Evolutionary conservation across 176 grass and related monocot genomes (phyloP).

Genomic region (Oryza coarctata): DNA sequence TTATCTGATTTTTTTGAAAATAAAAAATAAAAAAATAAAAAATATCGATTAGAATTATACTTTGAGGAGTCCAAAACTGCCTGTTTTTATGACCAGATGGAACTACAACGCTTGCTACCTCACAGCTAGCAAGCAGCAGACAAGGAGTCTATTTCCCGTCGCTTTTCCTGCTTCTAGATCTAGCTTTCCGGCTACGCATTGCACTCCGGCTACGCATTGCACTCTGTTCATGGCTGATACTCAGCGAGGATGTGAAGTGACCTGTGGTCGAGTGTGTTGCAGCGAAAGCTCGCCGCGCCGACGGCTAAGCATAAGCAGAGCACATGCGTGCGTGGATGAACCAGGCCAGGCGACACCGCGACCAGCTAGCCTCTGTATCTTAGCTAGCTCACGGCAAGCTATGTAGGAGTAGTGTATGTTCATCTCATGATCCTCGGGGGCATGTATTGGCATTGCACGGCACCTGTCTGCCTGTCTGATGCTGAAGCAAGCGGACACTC

Average conservation of each 20-base stretch:
- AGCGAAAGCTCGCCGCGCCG: neutral
- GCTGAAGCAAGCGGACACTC: too few relatives aligned
- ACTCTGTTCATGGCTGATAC: neutral
- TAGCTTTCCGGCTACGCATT: neutral
- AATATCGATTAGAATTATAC: too few relatives aligned
- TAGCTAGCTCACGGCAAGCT: neutral
- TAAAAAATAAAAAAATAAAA: too few relatives aligned
- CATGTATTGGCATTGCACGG: too few relatives aligned
- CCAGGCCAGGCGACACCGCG: neutral
- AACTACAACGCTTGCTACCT: neutral
- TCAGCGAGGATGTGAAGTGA: neutral
- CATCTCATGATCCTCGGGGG: neutral
- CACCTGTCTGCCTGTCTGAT: neutral
- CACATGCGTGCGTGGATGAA: neutral
- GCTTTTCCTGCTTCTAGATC: neutral
- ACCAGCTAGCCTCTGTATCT: neutral
- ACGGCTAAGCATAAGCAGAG: constrained; percentile 7
- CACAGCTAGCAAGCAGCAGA: neutral
- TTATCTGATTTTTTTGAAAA: too few relatives aligned
- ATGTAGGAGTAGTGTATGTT: neutral
- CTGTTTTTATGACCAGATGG: too few relatives aligned
- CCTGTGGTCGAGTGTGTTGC: neutral
- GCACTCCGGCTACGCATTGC: too few relatives aligned
- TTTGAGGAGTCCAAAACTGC: too few relatives aligned
- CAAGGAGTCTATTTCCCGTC: neutral